These are phyloP conservation scores for Talaromyces sp. DNA, from an alignment of 2,329 filamentous ascomycete genomes.

Conservation along the genomic window DNA sequence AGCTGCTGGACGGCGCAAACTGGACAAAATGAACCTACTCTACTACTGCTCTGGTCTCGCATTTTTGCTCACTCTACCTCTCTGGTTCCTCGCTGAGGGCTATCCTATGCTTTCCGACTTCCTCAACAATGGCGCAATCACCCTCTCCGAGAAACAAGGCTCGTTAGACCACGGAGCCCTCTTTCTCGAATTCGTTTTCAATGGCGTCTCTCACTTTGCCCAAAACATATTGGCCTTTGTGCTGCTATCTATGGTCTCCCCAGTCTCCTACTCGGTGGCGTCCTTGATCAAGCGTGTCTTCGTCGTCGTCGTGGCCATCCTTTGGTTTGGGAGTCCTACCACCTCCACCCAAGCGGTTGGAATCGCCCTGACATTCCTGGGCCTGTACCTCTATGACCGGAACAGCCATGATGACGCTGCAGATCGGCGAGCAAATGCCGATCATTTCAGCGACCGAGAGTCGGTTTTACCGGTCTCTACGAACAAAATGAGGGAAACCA, in stretches of 20 bases:
- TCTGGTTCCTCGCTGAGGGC: slow-evolving; percentile 92
- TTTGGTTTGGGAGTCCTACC: slow-evolving; percentile 93
- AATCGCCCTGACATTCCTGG: slow-evolving; percentile 83
- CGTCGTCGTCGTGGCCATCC: slow-evolving; percentile 87
- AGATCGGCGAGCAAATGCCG: slow-evolving; percentile 66
- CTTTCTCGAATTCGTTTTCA: slow-evolving; percentile 86
- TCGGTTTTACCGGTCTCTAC: slow-evolving; percentile 59
- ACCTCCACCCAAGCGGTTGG: slow-evolving; percentile 77
- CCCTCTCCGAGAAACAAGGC: slow-evolving; percentile 71
- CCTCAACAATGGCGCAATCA: slow-evolving; percentile 72
- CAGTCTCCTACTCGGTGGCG: slow-evolving; percentile 95
- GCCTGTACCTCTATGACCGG: slow-evolving; percentile 92
- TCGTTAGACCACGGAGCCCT: slow-evolving; percentile 61
- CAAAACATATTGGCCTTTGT: slow-evolving; percentile 96
- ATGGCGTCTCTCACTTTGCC: slow-evolving; percentile 91
- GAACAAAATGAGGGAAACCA: slow-evolving; percentile 32
- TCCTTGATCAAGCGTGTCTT: slow-evolving; percentile 96
- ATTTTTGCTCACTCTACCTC: slow-evolving; percentile 79
- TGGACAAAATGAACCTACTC: slow-evolving; percentile 93
- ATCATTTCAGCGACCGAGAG: slow-evolving; percentile 59
- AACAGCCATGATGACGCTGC: slow-evolving; percentile 84
- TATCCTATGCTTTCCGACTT: slow-evolving; percentile 73
- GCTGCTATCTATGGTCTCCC: slow-evolving; percentile 85
- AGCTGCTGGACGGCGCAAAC: slow-evolving; percentile 66
- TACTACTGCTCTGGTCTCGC: slow-evolving; percentile 96